phyloP scores from a whole-genome alignment of 1,284 basidiomycete genomes.

The Cryptococcus sp. region DNA sequence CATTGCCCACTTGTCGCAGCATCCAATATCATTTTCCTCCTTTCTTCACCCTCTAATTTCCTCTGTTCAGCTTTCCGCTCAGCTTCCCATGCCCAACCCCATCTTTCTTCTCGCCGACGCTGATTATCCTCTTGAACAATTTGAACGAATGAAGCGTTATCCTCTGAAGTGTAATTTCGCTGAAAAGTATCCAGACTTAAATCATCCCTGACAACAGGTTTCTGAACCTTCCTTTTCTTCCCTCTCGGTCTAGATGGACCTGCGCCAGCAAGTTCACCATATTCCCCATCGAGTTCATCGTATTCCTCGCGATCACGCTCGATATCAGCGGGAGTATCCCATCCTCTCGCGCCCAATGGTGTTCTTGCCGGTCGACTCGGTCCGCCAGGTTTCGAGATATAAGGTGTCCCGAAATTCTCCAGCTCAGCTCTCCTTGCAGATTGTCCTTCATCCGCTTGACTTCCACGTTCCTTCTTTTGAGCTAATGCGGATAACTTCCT shows the following conservation, averaged over 20 bases:
- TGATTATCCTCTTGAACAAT: slow-evolving; percentile 84
- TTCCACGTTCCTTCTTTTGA: slow-evolving; percentile 34
- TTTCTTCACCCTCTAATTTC: slow-evolving; percentile 46
- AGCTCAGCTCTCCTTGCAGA: slow-evolving; percentile 19
- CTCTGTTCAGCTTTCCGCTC: slow-evolving; percentile 65
- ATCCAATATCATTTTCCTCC: slow-evolving; percentile 45
- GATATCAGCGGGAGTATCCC: slow-evolving; percentile 35
- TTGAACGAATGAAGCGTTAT: slow-evolving; percentile 88
- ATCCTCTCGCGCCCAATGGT: slow-evolving; percentile 38
- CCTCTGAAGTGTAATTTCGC: slow-evolving; percentile 84
- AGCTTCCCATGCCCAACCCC: slow-evolving; percentile 87
- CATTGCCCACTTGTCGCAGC: slow-evolving; percentile 33
- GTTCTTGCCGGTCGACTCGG: slow-evolving; percentile 21
- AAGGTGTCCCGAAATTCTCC: slow-evolving; percentile 36
- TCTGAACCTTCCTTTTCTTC: slow-evolving; percentile 10
- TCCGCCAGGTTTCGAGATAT: slow-evolving; percentile 27
- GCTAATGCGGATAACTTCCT: slow-evolving; percentile 63
- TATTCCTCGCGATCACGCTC: slow-evolving; percentile 9
- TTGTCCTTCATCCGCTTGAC: slow-evolving; percentile 9
- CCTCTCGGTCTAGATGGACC: slow-evolving; percentile 10
- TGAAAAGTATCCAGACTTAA: slow-evolving; percentile 80
- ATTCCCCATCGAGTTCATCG: slow-evolving; percentile 11
- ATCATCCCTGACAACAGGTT: slow-evolving; percentile 34
- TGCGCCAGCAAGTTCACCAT: slow-evolving; percentile 8
- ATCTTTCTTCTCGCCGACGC: slow-evolving; percentile 63